Evolutionary conservation across 805 yeast genomes (phyloP), one percentile per base, ranked within the genome.

Genomic region (Maudiozyma bulderi): DNA sequence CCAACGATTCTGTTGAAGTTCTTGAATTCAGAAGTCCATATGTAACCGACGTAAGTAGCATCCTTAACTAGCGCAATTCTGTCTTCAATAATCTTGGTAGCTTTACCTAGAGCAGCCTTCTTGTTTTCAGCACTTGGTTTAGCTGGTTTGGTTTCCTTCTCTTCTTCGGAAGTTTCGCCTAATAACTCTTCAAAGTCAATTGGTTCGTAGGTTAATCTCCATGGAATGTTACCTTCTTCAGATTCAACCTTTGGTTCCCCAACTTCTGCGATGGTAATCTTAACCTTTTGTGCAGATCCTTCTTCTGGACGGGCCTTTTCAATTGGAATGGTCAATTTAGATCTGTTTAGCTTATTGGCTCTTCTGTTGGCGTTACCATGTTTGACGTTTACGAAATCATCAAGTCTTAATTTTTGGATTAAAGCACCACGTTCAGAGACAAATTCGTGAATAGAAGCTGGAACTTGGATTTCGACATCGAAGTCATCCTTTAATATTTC

Each of bases 1-100:
- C 96, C 96, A 54, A 88, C 77, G 47, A 87, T 72, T 62, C 73
- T 77, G 50, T 83, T 76, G 65, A 84, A 83, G 43, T 63, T 62
- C 30, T 67, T 60, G 11, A 79, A 67, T 50, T 77, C 73, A 40
- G 76, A 66, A 39, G 79, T 67, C 75, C 84, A 83, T 52, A 84
- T 67, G 77, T 79, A 86, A 11, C 82, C 93, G 44, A 69, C 71
- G 40, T 69, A 58, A 42, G 73, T 72, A 46, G 78, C 79, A 26
- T 60, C 57, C 50, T 71, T 59, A 46, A 78, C 79, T 40, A 66
- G 64, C 32, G 66, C 74, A 56, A 86, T 65, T 49, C 79, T 70
- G 29, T 69, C 69, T 53, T 76, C 69, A 50, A 87, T 72, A 47
- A 70, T 58, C 52, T 61, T 56, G 6, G 53, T 48, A 11, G 59